phyloP scores from a whole-genome alignment of 768 basidiomycete genomes.

The Mycena albidolilacea region DNA sequence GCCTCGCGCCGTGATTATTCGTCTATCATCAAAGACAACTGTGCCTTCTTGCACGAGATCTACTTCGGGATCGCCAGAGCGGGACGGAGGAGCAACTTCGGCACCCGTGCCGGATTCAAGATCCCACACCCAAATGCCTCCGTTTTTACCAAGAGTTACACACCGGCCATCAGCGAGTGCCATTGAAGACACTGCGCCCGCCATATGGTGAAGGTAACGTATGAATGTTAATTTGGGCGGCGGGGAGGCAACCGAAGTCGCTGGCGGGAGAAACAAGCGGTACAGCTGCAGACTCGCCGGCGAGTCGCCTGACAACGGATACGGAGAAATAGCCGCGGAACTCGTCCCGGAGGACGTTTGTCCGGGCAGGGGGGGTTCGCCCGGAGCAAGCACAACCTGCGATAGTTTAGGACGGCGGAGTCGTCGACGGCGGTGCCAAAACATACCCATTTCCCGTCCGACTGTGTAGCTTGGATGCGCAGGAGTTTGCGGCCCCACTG shows the following conservation, averaged over 20 bases:
- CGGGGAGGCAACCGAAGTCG: conserved; percentile 64
- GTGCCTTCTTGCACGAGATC: conserved; percentile 54
- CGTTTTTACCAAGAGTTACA: conserved; percentile 79
- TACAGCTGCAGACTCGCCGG: conserved; percentile 80
- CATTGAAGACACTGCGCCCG: conserved; percentile 75
- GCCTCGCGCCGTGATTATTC: conserved; percentile 69
- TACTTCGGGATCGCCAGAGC: conserved; percentile 28
- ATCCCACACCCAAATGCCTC: conserved; percentile 91
- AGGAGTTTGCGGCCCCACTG: conserved; percentile 86
- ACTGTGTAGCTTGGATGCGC: conserved; percentile 80
- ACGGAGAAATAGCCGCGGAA: conserved; percentile 41
- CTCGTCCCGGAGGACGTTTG: conserved; percentile 43
- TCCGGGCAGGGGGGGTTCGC: conserved; percentile 49
- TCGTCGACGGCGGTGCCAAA: conserved; percentile 59
- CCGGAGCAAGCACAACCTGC: conserved; percentile 85
- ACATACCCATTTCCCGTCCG: conserved; percentile 87
- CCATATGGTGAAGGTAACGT: conserved; percentile 79
- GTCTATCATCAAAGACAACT: conserved; percentile 81
- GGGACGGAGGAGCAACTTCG: conserved; percentile 54
- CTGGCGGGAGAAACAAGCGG: conserved; percentile 74
- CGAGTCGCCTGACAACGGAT: conserved; percentile 50
- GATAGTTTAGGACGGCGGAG: conserved; percentile 84
- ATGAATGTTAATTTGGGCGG: conserved; percentile 79
- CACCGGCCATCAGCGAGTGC: conserved; percentile 88
- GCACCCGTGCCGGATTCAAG: conserved; percentile 72